Conservation (phyloP, 805 yeast genomes). For the Lipomyces mesembrius region DNA sequence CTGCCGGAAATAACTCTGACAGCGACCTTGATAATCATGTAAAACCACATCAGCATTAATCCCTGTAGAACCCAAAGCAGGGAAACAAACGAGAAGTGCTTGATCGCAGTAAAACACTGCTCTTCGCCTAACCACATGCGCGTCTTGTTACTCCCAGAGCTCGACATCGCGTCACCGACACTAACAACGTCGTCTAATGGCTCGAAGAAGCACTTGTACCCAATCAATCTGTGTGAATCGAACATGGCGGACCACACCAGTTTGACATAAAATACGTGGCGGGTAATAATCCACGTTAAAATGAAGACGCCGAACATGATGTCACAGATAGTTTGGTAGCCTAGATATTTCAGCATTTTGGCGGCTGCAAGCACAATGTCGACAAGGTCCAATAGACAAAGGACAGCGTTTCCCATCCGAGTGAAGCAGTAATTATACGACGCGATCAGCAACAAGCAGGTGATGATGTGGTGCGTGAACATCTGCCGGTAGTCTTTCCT, state of each 20-base stretch:
- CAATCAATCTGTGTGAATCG: conserved; percentile 52
- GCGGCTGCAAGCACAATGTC: conserved; percentile 75
- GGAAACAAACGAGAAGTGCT: conserved; percentile 53
- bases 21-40: conserved; percentile 71
- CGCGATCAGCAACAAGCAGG: conserved; percentile 67
- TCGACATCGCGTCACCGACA: conserved; percentile 17
- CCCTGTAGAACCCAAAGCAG: conserved; percentile 70
- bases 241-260: conserved; percentile 63
- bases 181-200: conserved; percentile 25
- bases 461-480: conserved; percentile 87
- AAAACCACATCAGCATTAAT: conserved; percentile 73
- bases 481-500: conserved; percentile 85
- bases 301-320: conserved; percentile 68
- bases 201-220: conserved; percentile 35
- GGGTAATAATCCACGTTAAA: conserved; percentile 66
- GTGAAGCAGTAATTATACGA: conserved; percentile 75
- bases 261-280: conserved; percentile 77
- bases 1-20: conserved; percentile 69
- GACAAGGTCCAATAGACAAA: conserved; percentile 81
- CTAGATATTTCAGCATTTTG: conserved; percentile 75
- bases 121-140: conserved; percentile 29
- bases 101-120: conserved; percentile 45
- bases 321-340: conserved; percentile 66
- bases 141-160: conserved; percentile 16
- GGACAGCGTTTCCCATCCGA: conserved; percentile 76